Evolutionary conservation across 306 rosid genomes (phyloP).

Genomic region (Castanospermum australe): DNA sequence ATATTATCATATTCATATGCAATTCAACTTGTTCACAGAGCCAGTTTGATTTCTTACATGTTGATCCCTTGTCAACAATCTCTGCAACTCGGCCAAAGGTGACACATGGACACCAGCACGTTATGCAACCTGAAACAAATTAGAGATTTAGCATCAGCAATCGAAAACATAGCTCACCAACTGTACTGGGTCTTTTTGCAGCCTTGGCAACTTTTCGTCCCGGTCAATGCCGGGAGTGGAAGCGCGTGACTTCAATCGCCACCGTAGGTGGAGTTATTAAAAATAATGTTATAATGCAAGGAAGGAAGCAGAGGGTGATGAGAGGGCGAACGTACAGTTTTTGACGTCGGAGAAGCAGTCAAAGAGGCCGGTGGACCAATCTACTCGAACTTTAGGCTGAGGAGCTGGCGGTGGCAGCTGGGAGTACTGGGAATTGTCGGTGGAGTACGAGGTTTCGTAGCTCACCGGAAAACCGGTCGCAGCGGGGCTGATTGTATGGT

Average conservation of each 20-base stretch:
- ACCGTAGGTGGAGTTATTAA: too few species aligned
- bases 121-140: constrained; percentile 51
- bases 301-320: background rate
- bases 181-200: too few species aligned
- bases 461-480: background rate
- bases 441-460: background rate
- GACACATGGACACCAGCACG: constrained; percentile 71
- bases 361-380: constrained; percentile 59
- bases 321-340: constrained; percentile 34
- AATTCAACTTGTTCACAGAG: too few species aligned
- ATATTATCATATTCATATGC: background rate
- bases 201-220: too few species aligned
- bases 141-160: background rate
- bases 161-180: background rate
- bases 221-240: too few species aligned
- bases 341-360: constrained; percentile 48
- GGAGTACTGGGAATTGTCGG: background rate
- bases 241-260: too few species aligned
- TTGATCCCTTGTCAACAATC: constrained; percentile 63
- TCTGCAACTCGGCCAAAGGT: constrained; percentile 72
- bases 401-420: background rate
- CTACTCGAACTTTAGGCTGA: background rate
- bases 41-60: constrained; percentile 45
- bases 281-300: too few species aligned
- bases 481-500: background rate